Evolutionary conservation across 345 rosid genomes (phyloP).

Genomic region (Isatis tinctoria): DNA sequence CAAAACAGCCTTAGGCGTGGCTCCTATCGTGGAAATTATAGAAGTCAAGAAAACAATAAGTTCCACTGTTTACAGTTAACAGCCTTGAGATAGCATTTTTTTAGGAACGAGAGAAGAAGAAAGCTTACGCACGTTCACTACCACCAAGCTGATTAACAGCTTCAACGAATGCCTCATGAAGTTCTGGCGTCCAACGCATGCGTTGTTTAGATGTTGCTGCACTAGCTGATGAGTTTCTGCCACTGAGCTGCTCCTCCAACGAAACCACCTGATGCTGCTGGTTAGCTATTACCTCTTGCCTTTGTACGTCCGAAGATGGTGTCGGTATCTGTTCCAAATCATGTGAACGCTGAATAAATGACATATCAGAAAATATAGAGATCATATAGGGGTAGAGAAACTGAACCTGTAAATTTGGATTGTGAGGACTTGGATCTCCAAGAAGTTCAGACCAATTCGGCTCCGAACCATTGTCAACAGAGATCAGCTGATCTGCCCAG

Average conservation of each 20-base stretch:
- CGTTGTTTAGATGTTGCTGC: conserved; percentile 52
- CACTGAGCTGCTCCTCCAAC: conserved; percentile 34
- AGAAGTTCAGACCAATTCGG: conserved; percentile 75
- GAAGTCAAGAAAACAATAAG: background rate
- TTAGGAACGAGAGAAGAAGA: conserved; percentile 2
- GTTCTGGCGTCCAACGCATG: conserved; percentile 97
- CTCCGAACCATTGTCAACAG: conserved; percentile 54
- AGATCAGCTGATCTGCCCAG: conserved; percentile 67
- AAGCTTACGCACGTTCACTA: conserved; percentile 64
- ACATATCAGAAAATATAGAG: background rate
- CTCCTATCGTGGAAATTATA: conserved; percentile 50
- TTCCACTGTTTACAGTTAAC: background rate
- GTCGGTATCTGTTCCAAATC: conserved; percentile 29
- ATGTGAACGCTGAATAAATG: background rate
- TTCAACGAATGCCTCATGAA: conserved; percentile 90
- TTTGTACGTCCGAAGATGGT: conserved; percentile 32
- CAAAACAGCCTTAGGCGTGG: conserved; percentile 93
- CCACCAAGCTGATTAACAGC: conserved; percentile 94
- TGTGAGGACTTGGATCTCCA: conserved; percentile 37
- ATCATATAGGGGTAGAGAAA: conserved; percentile 19
- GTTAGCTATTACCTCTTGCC: conserved; percentile 39
- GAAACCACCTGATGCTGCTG: conserved; percentile 37
- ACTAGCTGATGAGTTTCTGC: conserved; percentile 31
- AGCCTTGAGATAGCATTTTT: background rate
- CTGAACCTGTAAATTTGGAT: conserved; percentile 49